Conservation (phyloP, 2,329 filamentous ascomycete genomes). For the Didymella lethalis region DNA sequence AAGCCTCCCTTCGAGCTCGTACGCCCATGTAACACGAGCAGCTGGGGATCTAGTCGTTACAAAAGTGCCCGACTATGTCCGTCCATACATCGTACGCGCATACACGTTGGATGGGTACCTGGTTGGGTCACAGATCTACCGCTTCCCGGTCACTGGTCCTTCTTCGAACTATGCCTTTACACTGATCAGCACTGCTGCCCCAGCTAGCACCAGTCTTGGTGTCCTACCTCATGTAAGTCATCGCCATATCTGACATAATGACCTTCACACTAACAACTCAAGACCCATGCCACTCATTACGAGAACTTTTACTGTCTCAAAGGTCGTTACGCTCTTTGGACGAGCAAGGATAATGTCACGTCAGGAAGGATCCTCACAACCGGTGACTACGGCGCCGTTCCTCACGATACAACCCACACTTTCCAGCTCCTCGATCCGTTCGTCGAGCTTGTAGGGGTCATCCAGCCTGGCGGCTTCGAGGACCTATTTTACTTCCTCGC, state of each 20-base stretch:
- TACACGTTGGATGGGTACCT: conserved; percentile 46
- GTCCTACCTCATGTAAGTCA: conserved; percentile 52
- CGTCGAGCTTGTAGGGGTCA: conserved; percentile 57
- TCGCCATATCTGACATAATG: neutral
- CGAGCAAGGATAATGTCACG: conserved; percentile 46
- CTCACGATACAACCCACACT: conserved; percentile 57
- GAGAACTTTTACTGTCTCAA: conserved; percentile 59
- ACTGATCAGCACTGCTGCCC: conserved; percentile 55
- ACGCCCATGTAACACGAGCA: neutral
- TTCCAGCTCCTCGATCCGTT: conserved; percentile 60
- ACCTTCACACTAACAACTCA: neutral
- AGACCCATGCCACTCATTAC: conserved; percentile 53
- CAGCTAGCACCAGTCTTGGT: conserved; percentile 49
- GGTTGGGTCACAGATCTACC: conserved; percentile 52
- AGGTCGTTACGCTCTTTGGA: conserved; percentile 58
- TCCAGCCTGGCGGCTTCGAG: conserved; percentile 60
- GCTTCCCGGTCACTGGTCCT: conserved; percentile 56
- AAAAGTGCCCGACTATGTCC: conserved; percentile 44
- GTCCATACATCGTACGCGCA: conserved; percentile 50
- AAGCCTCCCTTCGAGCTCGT: conserved; percentile 13
- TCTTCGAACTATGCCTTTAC: conserved; percentile 57
- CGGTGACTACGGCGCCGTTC: conserved; percentile 58
- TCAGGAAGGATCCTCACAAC: conserved; percentile 51
- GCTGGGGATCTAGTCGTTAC: conserved; percentile 24
- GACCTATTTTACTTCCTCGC: conserved; percentile 55